These are phyloP conservation scores for Hibiscus mutabilis DNA, from an alignment of 345 rosid species.

Conservation along the genomic window DNA sequence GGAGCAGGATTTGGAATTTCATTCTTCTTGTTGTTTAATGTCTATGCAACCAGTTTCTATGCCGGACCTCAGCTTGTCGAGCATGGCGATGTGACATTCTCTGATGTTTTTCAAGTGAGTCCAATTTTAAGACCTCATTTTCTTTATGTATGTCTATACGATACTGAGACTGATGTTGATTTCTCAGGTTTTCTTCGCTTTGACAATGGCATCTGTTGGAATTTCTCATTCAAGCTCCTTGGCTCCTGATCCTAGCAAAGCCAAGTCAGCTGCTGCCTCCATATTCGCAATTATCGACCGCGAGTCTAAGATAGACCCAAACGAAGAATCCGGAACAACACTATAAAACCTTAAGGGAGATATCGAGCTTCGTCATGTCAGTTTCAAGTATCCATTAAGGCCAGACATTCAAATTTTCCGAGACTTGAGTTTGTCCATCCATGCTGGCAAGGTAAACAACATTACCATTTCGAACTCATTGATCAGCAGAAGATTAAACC, in stretches of 20 bases:
- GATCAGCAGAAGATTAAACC: neutral
- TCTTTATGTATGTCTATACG: neutral
- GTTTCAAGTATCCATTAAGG: conserved; percentile 28
- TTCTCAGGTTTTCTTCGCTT: conserved; percentile 25
- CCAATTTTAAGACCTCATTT: neutral
- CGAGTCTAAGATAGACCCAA: conserved; percentile 26
- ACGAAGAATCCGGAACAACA: conserved; percentile 18
- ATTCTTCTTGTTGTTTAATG: conserved; percentile 46
- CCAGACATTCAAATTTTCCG: conserved; percentile 28
- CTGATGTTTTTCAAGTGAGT: conserved; percentile 52
- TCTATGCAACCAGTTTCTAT: conserved; percentile 64
- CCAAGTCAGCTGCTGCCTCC: conserved; percentile 27
- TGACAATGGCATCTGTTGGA: conserved; percentile 21
- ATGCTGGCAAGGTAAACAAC: conserved; percentile 20
- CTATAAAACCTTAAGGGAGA: conserved; percentile 19
- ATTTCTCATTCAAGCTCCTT: conserved; percentile 24
- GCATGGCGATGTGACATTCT: conserved; percentile 42
- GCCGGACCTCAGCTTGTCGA: conserved; percentile 65
- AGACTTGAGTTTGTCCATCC: conserved; percentile 21
- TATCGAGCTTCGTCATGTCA: conserved; percentile 20
- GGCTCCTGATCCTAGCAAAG: conserved; percentile 21
- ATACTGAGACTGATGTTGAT: neutral
- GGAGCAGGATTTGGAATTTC: conserved; percentile 68
- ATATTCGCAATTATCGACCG: conserved; percentile 28
- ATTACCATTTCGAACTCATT: neutral